Conservation (phyloP, 371 early-diverging fungal genomes). For the Rozella allomycis region DNA sequence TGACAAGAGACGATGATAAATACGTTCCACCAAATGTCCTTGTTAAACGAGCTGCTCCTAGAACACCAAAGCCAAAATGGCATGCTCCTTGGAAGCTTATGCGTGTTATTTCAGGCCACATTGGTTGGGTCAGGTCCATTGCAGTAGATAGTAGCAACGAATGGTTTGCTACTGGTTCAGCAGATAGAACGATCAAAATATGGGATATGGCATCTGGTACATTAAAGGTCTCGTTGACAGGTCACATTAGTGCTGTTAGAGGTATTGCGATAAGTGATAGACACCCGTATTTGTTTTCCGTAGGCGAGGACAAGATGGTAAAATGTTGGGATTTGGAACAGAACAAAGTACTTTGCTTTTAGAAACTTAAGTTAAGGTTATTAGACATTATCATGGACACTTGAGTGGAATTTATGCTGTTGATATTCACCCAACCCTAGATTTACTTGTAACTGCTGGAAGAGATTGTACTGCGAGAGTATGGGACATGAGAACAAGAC, state of each 20-base stretch:
- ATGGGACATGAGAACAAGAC: slow-evolving; percentile 95
- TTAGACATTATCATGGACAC: slow-evolving; percentile 94
- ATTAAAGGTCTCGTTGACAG: slow-evolving; percentile 78
- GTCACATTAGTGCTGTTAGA: slow-evolving; percentile 84
- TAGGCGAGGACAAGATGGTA: slow-evolving; percentile 89
- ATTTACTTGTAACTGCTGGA: slow-evolving; percentile 78
- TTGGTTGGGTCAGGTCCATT: slow-evolving; percentile 85
- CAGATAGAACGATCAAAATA: slow-evolving; percentile 89
- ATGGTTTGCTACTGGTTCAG: slow-evolving; percentile 94
- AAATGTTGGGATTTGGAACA: slow-evolving; percentile 95
- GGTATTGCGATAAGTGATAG: slow-evolving; percentile 77
- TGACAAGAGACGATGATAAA: too few species aligned
- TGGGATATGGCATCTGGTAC: slow-evolving; percentile 95
- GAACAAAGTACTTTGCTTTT: too few species aligned
- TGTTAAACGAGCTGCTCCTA: too few species aligned
- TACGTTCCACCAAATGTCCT: too few species aligned
- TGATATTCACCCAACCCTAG: slow-evolving; percentile 75
- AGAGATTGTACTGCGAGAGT: slow-evolving; percentile 82
- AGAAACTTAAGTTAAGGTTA: too few species aligned
- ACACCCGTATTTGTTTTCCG: slow-evolving; percentile 86
- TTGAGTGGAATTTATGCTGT: slow-evolving; percentile 73
- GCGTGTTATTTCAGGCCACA: slow-evolving; percentile 87
- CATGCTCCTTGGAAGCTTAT: slow-evolving; percentile 97
- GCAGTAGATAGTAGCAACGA: slow-evolving; percentile 82
- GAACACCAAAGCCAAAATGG: slow-evolving; percentile 52